These are phyloP conservation scores for Ceratocystis alfenasii DNA, from an alignment of 2,329 filamentous ascomycete species.

Conservation along the genomic window DNA sequence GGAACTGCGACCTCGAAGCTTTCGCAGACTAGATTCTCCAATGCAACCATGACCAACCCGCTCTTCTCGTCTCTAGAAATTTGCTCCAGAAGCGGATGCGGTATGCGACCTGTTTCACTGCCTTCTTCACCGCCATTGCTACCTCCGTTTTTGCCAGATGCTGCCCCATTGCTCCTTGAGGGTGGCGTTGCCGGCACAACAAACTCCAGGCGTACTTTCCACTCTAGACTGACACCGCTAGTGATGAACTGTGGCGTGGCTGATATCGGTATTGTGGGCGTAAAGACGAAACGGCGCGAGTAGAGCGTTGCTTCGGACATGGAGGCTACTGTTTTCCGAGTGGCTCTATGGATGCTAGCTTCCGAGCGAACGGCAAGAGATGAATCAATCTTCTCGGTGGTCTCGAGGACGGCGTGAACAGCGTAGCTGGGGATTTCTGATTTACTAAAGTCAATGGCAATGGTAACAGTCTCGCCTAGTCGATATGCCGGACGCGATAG, in stretches of 20 bases:
- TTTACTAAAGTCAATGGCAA: constrained; percentile 70
- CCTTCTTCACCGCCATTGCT: constrained; percentile 15
- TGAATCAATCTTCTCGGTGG: constrained; percentile 68
- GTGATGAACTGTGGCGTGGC: constrained; percentile 90
- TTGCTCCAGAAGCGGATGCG: constrained; percentile 58
- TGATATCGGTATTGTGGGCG: constrained; percentile 65
- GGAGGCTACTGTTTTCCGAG: constrained; percentile 65
- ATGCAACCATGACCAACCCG: constrained; percentile 58
- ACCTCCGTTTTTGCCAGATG: background rate
- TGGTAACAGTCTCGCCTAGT: constrained; percentile 74
- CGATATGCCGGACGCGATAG: constrained; percentile 79
- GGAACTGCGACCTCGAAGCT: constrained; percentile 85
- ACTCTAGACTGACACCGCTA: constrained; percentile 73
- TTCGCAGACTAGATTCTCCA: constrained; percentile 69
- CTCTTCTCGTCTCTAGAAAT: constrained; percentile 69
- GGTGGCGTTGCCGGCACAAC: constrained; percentile 49
- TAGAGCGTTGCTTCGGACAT: constrained; percentile 75
- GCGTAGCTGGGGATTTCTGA: constrained; percentile 75
- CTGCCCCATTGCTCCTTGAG: background rate
- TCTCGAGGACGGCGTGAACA: constrained; percentile 73
- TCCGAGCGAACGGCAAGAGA: constrained; percentile 72
- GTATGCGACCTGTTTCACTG: constrained; percentile 23
- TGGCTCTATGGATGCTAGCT: constrained; percentile 75
- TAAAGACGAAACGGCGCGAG: constrained; percentile 66
- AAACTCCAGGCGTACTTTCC: constrained; percentile 86